These are phyloP conservation scores for Entelexis paramagnoliae DNA, from an alignment of 1,139 yeast species.

Conservation along the genomic window DNA sequence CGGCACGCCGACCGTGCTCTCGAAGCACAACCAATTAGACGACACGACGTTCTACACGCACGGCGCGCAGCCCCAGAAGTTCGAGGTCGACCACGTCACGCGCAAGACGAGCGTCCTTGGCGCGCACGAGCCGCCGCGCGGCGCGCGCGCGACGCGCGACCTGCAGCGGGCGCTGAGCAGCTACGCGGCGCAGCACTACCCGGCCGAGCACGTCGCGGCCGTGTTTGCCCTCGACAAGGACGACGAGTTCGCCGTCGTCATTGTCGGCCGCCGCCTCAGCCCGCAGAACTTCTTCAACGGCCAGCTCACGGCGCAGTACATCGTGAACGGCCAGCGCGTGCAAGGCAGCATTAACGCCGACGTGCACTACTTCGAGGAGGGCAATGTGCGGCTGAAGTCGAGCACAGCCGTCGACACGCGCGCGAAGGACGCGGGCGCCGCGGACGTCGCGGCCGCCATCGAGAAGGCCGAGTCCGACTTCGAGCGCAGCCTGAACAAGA, in stretches of 20 bases:
- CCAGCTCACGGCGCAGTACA: conserved; percentile 68
- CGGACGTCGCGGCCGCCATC: conserved; percentile 39
- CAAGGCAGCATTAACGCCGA: conserved; percentile 54
- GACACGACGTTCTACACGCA: conserved; percentile 38
- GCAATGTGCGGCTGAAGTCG: conserved; percentile 73
- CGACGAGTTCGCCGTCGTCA: conserved; percentile 36
- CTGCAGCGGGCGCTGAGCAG: conserved; percentile 24
- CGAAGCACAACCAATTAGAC: conserved; percentile 40
- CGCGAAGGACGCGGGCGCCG: conserved; percentile 36
- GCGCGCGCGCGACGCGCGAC: conserved; percentile 31
- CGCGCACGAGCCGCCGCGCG: conserved; percentile 22
- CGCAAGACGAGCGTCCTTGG: conserved; percentile 20
- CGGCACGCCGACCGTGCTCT: conserved; percentile 32
- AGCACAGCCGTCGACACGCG: conserved; percentile 36
- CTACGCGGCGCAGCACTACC: conserved; percentile 39
- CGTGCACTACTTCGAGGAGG: conserved; percentile 91
- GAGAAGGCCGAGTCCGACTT: conserved; percentile 48
- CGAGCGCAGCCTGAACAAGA: conserved; percentile 50
- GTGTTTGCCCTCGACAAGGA: conserved; percentile 45
- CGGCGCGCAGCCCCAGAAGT: conserved; percentile 36
- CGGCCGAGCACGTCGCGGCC: conserved; percentile 34
- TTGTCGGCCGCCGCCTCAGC: conserved; percentile 65
- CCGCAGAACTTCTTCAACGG: conserved; percentile 83
- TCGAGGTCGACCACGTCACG: conserved; percentile 51
- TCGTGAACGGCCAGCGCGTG: conserved; percentile 34